These are phyloP conservation scores for Escovopsis sp. DNA, from an alignment of 2,329 filamentous ascomycete species.

Conservation along the genomic window DNA sequence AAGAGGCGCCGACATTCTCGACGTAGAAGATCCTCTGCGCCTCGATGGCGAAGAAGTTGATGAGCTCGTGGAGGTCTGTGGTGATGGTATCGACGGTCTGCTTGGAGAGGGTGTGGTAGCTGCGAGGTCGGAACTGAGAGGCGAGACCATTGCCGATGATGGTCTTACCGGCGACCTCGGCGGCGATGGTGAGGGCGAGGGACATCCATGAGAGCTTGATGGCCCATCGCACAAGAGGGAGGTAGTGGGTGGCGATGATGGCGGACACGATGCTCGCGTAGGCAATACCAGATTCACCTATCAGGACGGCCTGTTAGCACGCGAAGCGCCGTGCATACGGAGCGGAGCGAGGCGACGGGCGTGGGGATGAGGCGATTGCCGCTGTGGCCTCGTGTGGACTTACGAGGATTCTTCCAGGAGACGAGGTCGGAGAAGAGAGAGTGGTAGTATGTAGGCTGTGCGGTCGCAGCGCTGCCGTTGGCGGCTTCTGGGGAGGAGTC, in stretches of 20 bases:
- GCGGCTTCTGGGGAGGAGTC: conserved; percentile 39
- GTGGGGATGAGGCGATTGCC: background rate
- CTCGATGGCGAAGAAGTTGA: conserved; percentile 62
- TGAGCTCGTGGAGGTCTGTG: conserved; percentile 50
- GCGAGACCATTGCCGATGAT: conserved; percentile 47
- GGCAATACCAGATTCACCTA: conserved; percentile 51
- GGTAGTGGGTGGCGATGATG: conserved; percentile 50
- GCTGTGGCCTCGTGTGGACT: conserved; percentile 14
- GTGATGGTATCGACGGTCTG: conserved; percentile 46
- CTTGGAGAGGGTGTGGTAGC: conserved; percentile 52
- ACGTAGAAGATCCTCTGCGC: conserved; percentile 52
- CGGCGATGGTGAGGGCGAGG: conserved; percentile 43
- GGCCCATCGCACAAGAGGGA: conserved; percentile 49
- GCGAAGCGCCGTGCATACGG: too few species aligned
- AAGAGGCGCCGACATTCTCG: conserved; percentile 48
- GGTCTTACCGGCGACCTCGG: conserved; percentile 46
- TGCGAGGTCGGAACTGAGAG: conserved; percentile 50
- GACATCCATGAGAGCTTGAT: conserved; percentile 53
- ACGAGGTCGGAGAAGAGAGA: conserved; percentile 56
- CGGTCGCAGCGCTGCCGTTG: conserved; percentile 37
- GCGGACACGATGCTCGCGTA: conserved; percentile 41
- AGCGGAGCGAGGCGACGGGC: background rate
- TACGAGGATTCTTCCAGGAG: conserved; percentile 55
- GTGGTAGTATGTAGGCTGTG: conserved; percentile 54
- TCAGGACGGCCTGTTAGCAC: conserved; percentile 7